These are phyloP conservation scores for Alternaria brassicae DNA, from an alignment of 2,329 filamentous ascomycete genomes.

Conservation along the genomic window DNA sequence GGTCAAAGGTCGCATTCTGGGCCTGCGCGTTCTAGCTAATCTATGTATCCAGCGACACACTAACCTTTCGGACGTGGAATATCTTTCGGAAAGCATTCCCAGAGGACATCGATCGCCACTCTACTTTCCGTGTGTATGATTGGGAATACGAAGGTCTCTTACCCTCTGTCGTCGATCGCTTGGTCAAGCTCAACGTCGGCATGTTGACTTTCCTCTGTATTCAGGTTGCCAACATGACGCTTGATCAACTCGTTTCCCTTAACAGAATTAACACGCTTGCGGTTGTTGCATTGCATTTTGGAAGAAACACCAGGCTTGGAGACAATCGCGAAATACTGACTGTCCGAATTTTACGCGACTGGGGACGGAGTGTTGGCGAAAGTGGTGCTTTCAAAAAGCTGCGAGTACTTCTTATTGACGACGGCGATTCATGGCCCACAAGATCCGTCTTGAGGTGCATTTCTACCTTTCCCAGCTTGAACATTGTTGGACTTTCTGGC, in stretches of 20 bases:
- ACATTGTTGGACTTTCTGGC: conserved; percentile 21
- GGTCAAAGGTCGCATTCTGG: conserved; percentile 1
- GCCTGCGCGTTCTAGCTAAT: not conserved
- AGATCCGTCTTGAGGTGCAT: conserved; percentile 13
- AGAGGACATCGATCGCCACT: conserved; percentile 20
- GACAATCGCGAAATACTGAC: not conserved
- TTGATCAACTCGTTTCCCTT: conserved; percentile 25
- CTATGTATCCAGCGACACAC: conserved; percentile 17
- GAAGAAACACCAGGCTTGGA: not conserved
- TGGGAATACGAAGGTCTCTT: conserved; percentile 4
- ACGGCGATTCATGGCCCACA: conserved; percentile 11
- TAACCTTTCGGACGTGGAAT: conserved; percentile 26
- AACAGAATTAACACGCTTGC: conserved; percentile 27
- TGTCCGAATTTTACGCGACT: conserved; percentile 20
- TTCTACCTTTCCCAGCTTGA: conserved; percentile 22
- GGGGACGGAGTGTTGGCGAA: conserved; percentile 28
- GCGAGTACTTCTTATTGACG: conserved; percentile 21
- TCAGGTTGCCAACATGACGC: conserved; percentile 10
- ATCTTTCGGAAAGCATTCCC: conserved; percentile 30
- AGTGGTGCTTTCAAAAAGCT: conserved; percentile 28
- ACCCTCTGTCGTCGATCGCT: conserved; percentile 19
- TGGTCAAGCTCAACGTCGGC: conserved; percentile 21
- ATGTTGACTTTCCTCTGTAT: conserved; percentile 32
- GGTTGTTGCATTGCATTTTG: conserved; percentile 18
- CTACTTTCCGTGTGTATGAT: conserved; percentile 17